Evolutionary conservation across 2,329 filamentous ascomycete species (phyloP).

Genomic region (Aspergillus awamori): DNA sequence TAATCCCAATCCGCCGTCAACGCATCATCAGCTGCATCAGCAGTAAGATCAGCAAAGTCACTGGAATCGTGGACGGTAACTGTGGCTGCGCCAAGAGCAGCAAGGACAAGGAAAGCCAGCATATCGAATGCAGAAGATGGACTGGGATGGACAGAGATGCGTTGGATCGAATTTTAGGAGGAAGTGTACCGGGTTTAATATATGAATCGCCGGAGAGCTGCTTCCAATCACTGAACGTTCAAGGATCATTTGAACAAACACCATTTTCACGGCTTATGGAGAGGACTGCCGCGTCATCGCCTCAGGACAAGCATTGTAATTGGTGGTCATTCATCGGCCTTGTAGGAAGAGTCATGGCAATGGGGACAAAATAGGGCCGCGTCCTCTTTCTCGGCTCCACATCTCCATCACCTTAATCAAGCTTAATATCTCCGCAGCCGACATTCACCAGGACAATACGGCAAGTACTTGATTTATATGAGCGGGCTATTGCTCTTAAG

Average conservation of each 20-base stretch:
- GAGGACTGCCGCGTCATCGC: neutral
- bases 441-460: neutral
- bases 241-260: fast-evolving
- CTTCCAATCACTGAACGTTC: no score
- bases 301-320: neutral
- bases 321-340: neutral
- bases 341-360: neutral
- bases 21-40: neutral
- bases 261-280: neutral
- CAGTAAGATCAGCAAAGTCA: neutral
- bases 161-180: no score
- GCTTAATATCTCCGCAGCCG: neutral
- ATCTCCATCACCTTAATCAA: neutral
- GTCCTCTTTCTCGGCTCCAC: neutral
- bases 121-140: neutral
- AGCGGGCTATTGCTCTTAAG: neutral
- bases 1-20: neutral
- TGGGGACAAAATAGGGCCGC: neutral
- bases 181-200: no score
- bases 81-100: neutral
- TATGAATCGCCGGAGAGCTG: no score
- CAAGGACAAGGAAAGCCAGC: neutral
- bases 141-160: neutral
- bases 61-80: neutral
- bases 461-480: neutral